Percentiles rank a stretch among this genome's conserved stretches.
phyloP scores from a whole-genome alignment of 805 yeast genomes.

The Lachancea sp. region DNA sequence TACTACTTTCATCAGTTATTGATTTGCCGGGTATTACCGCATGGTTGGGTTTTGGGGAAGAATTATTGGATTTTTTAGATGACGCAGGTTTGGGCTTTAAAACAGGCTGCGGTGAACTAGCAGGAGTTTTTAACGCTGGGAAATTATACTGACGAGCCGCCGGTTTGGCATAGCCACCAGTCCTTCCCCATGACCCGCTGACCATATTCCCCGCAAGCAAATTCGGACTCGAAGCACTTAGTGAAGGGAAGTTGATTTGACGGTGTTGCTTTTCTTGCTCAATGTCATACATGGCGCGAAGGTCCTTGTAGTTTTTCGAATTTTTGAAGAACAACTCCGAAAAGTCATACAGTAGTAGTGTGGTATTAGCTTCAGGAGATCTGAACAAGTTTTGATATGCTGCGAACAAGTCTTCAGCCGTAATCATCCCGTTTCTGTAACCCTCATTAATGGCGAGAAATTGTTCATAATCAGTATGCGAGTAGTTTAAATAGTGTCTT shows the following conservation, averaged over 20 bases:
- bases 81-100: constrained; percentile 10
- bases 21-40: constrained; percentile 3
- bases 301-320: constrained; percentile 40
- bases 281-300: constrained; percentile 30
- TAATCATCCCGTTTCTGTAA: constrained; percentile 41
- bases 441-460: constrained; percentile 46
- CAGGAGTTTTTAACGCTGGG: constrained; percentile 31
- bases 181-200: constrained; percentile 31
- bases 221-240: constrained; percentile 7
- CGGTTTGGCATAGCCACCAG: constrained; percentile 13
- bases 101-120: constrained; percentile 14
- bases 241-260: constrained; percentile 23
- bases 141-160: constrained; percentile 20
- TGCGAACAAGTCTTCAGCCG: constrained; percentile 42
- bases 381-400: constrained; percentile 46
- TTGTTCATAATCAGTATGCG: constrained; percentile 38
- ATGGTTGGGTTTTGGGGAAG: constrained; percentile 10
- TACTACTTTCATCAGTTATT: not conserved
- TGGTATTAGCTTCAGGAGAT: constrained; percentile 42
- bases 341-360: constrained; percentile 53
- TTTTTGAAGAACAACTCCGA: constrained; percentile 47
- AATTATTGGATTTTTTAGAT: not conserved
- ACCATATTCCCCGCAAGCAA: constrained; percentile 16
- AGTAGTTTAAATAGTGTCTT: constrained; percentile 62
- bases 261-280: constrained; percentile 21